Evolutionary conservation across 495 filamentous ascomycete species (phyloP).

Genomic region (Penicillium flavigenum): DNA sequence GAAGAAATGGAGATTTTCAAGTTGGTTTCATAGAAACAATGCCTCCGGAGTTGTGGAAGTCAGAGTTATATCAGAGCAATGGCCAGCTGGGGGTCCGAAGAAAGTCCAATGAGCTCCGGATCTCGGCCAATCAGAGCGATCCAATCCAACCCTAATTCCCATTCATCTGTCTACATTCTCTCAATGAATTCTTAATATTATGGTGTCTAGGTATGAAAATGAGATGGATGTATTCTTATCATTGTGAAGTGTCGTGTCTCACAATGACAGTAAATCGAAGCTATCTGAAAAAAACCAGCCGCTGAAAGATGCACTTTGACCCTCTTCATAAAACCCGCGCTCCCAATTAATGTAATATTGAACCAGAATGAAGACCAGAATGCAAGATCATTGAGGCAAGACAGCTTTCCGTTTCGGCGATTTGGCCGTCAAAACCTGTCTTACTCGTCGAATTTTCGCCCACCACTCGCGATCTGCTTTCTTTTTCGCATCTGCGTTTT

Average conservation of each 20-base stretch:
- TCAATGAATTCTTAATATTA: not conserved
- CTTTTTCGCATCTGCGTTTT: slow-evolving; percentile 38
- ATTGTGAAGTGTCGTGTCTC: slow-evolving; percentile 1
- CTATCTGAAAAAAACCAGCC: slow-evolving; percentile 12
- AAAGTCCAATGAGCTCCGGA: slow-evolving; percentile 3
- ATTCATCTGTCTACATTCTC: not conserved
- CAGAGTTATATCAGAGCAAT: slow-evolving; percentile 3
- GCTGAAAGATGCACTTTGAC: slow-evolving; percentile 10
- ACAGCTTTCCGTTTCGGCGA: slow-evolving; percentile 33
- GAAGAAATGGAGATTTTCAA: not conserved
- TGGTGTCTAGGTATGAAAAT: not conserved
- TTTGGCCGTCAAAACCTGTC: slow-evolving; percentile 47
- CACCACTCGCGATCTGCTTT: slow-evolving; percentile 52
- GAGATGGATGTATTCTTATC: not conserved
- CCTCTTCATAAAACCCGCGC: slow-evolving; percentile 10
- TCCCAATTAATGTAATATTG: slow-evolving; percentile 13
- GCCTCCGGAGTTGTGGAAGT: not conserved
- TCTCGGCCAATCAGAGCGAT: slow-evolving; percentile 9
- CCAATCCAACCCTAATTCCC: slow-evolving; percentile 3
- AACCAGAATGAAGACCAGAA: slow-evolving; percentile 8
- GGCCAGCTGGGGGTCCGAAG: slow-evolving; percentile 1
- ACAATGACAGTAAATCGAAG: slow-evolving; percentile 4
- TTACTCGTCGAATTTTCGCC: slow-evolving; percentile 50
- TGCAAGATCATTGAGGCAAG: slow-evolving; percentile 1
- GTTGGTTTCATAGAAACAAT: not conserved